Evolutionary conservation across 441 rosid genomes (phyloP).

Genomic region (Gossypium schwendimanii): DNA sequence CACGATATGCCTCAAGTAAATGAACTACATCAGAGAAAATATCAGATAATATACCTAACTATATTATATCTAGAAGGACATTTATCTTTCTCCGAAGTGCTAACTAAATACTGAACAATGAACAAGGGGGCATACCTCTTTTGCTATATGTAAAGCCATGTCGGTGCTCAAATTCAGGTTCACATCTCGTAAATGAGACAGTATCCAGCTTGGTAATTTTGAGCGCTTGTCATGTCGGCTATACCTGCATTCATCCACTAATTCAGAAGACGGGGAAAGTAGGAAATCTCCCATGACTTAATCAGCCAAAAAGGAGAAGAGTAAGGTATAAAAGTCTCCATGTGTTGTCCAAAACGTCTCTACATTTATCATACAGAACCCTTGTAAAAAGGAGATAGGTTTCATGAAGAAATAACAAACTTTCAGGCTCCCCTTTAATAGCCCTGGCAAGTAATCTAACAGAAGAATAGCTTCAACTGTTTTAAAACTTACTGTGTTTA

Average conservation of each 20-base stretch:
- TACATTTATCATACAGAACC: background rate
- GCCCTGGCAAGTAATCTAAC: background rate
- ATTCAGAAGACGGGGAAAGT: background rate
- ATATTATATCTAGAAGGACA: background rate
- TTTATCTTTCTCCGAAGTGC: background rate
- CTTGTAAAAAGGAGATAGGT: background rate
- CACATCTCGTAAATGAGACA: conserved; percentile 79
- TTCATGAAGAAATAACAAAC: background rate
- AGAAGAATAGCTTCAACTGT: background rate
- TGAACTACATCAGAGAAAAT: background rate
- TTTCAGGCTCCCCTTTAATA: background rate
- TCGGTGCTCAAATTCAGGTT: conserved; percentile 93
- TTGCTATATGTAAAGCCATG: conserved; percentile 87
- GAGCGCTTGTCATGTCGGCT: conserved; percentile 96
- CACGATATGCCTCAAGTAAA: background rate
- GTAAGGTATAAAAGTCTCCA: background rate
- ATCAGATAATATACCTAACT: background rate
- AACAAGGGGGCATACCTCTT: conserved; percentile 50
- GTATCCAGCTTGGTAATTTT: conserved; percentile 87
- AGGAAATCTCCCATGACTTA: background rate
- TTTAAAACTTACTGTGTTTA: background rate
- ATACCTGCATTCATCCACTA: conserved; percentile 43
- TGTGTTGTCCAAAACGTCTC: background rate
- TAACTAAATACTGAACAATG: background rate
- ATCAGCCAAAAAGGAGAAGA: background rate